Conservation (phyloP, 495 filamentous ascomycete genomes). For the Eremomyces bilateralis region DNA sequence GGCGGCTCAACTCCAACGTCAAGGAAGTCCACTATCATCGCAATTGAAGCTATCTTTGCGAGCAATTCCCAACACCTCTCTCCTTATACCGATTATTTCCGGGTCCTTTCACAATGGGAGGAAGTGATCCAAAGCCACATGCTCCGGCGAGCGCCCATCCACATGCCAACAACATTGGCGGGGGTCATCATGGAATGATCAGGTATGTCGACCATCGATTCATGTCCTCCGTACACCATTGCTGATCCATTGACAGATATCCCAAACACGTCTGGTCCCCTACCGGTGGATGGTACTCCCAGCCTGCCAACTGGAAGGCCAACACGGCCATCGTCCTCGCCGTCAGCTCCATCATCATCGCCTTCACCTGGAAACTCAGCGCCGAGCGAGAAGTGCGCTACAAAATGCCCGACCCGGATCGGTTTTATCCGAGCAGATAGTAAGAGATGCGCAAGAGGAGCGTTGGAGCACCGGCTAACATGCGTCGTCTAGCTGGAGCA, state of each 20-base stretch:
- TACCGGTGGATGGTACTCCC: slow-evolving; percentile 89
- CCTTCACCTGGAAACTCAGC: slow-evolving; percentile 55
- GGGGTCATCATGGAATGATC: slow-evolving; percentile 41
- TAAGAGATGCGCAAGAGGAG: no score
- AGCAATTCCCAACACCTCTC: no score
- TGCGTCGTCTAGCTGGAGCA: slow-evolving; percentile 75
- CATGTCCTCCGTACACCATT: not conserved
- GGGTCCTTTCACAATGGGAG: slow-evolving; percentile 36
- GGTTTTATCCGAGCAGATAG: slow-evolving; percentile 95
- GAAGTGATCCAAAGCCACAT: no score
- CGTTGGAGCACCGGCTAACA: no score
- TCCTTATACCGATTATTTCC: no score
- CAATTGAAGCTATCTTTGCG: no score
- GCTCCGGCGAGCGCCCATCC: no score
- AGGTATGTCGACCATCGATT: slow-evolving; percentile 40
- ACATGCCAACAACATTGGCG: not conserved
- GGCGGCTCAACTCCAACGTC: no score
- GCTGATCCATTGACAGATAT: slow-evolving; percentile 36
- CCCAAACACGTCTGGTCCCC: slow-evolving; percentile 99
- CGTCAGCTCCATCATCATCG: slow-evolving; percentile 52
- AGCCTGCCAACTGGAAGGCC: slow-evolving; percentile 78
- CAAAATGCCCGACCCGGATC: slow-evolving; percentile 65
- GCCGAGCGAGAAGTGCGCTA: slow-evolving; percentile 60
- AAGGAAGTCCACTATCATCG: no score
- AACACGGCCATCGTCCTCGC: slow-evolving; percentile 74